A percentile compares a stretch with the other conserved stretches of the same genome.
Conservation (phyloP, 768 basidiomycete species). For the Calocybe gangraenosa region DNA sequence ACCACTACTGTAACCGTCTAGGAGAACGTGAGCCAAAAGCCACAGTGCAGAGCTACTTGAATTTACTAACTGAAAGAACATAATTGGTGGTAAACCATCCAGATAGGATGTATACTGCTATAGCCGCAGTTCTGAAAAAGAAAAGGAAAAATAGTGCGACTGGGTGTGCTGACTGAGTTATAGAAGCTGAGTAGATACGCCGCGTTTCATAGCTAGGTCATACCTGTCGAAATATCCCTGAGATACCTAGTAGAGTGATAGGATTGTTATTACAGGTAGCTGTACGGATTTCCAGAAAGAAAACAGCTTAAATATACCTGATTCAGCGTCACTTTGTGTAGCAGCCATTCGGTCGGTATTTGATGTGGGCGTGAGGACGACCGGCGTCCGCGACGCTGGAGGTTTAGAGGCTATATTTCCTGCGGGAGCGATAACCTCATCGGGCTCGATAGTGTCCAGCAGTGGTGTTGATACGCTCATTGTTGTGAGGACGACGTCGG, state of each 20-base stretch:
- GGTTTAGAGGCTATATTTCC: slow-evolving; percentile 31
- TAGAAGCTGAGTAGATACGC: slow-evolving; percentile 5
- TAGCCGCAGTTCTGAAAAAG: slow-evolving; percentile 83
- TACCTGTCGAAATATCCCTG: slow-evolving; percentile 78
- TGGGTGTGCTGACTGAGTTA: slow-evolving; percentile 70
- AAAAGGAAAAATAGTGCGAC: slow-evolving; percentile 84
- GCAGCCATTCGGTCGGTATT: slow-evolving; percentile 42
- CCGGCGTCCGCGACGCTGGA: slow-evolving; percentile 32
- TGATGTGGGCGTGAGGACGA: slow-evolving; percentile 57
- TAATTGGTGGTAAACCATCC: slow-evolving; percentile 89
- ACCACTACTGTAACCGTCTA: slow-evolving; percentile 89
- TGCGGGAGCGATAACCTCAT: slow-evolving; percentile 47
- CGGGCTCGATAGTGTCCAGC: slow-evolving; percentile 83
- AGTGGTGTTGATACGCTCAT: slow-evolving; percentile 60
- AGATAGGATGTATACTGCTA: slow-evolving; percentile 89
- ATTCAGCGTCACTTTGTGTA: slow-evolving; percentile 66
- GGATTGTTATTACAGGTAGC: background rate
- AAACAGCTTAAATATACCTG: slow-evolving; percentile 43
- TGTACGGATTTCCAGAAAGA: background rate
- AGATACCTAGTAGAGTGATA: slow-evolving; percentile 43
- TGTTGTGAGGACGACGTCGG: slow-evolving; percentile 8
- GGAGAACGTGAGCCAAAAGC: background rate
- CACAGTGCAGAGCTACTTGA: background rate
- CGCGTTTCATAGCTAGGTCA: slow-evolving; percentile 6
- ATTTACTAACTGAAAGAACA: slow-evolving; percentile 76